Conservation (phyloP, 2,329 filamentous ascomycete species). For the Rasamsonia emersonii region DNA sequence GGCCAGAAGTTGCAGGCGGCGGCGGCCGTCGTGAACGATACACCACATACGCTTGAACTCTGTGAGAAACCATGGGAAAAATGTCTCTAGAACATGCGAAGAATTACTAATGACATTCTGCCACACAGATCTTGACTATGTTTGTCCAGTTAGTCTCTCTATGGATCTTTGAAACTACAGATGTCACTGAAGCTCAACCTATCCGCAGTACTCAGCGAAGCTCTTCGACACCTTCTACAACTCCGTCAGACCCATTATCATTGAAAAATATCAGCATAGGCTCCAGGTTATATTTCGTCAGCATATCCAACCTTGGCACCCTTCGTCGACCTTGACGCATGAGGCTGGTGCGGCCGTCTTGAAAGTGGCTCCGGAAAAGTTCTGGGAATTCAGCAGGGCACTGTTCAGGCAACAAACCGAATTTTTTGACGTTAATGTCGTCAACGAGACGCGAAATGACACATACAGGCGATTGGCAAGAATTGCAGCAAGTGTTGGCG, state of each 20-base stretch:
- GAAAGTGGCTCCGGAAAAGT: slow-evolving; percentile 58
- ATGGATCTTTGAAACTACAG: slow-evolving; percentile 13
- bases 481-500: slow-evolving; percentile 58
- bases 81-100: not conserved
- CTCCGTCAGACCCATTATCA: slow-evolving; percentile 56
- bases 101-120: not conserved
- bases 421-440: slow-evolving; percentile 79
- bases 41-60: slow-evolving; percentile 30
- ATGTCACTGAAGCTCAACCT: too few species aligned
- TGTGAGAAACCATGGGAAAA: slow-evolving; percentile 20
- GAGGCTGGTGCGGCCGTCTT: slow-evolving; percentile 80
- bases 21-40: slow-evolving; percentile 11
- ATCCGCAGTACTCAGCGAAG: slow-evolving; percentile 55
- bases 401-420: slow-evolving; percentile 62
- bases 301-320: slow-evolving; percentile 93
- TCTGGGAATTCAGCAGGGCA: slow-evolving; percentile 68
- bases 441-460: slow-evolving; percentile 72
- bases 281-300: slow-evolving; percentile 78
- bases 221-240: slow-evolving; percentile 69
- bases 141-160: slow-evolving; percentile 54
- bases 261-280: slow-evolving; percentile 48
- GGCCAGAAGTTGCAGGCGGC: slow-evolving; percentile 42
- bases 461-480: slow-evolving; percentile 74
- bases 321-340: slow-evolving; percentile 60
- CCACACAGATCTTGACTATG: slow-evolving; percentile 68